phyloP scores from a whole-genome alignment of 352 stramenopile species.

The Bremia lactucae region DNA sequence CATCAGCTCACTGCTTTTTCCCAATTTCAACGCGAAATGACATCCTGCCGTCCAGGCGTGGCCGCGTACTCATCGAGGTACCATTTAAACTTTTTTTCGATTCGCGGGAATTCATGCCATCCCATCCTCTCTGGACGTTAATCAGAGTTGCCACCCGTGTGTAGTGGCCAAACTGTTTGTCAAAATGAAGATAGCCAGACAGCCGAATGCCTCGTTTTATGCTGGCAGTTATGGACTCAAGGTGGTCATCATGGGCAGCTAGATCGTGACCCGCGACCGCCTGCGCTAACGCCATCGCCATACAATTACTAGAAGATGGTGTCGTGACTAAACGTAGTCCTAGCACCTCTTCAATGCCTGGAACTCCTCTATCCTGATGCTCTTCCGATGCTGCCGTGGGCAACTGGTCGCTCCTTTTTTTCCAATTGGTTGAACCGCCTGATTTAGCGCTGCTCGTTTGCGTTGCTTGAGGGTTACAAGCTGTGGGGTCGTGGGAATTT shows the following conservation, averaged over 20 bases:
- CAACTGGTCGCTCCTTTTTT: too few species aligned
- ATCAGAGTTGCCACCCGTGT: not conserved
- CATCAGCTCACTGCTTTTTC: not conserved
- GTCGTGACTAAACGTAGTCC: too few species aligned
- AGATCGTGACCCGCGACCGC: too few species aligned
- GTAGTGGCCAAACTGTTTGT: constrained; percentile 1
- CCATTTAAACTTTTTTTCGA: constrained; percentile 3
- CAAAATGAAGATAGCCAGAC: not conserved
- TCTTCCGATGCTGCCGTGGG: not conserved
- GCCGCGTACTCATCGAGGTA: not conserved
- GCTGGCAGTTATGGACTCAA: too few species aligned
- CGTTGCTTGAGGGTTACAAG: too few species aligned
- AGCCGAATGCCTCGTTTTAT: too few species aligned
- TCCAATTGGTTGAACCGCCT: too few species aligned
- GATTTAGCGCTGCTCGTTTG: too few species aligned
- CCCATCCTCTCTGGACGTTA: not conserved
- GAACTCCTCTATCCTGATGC: not conserved
- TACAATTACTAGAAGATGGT: too few species aligned
- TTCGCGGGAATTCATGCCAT: not conserved
- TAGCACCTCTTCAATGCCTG: too few species aligned
- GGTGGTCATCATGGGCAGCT: too few species aligned
- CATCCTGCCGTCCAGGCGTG: not conserved
- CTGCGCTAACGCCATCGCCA: not conserved
- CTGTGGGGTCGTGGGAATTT: too few species aligned
- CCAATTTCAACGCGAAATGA: constrained; percentile 1